Conservation (phyloP, 257 asterid genomes). For the Solanum virginianum region DNA sequence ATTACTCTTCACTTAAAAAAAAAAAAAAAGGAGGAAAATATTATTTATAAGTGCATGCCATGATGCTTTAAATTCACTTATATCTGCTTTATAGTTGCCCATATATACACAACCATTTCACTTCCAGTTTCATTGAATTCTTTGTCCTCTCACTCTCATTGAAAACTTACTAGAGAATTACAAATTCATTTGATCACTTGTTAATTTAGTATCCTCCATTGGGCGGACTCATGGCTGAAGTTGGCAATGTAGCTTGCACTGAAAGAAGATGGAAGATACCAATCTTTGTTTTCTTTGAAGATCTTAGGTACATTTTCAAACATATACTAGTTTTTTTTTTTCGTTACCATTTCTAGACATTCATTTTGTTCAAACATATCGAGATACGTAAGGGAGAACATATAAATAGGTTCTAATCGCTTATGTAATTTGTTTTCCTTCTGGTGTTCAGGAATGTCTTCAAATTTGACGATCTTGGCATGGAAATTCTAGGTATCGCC, state of each 20-base stretch:
- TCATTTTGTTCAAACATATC: neutral
- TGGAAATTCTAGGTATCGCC: constrained; percentile 62
- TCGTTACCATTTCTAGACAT: neutral
- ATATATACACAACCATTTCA: neutral
- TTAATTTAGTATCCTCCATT: neutral
- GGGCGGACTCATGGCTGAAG: constrained; percentile 32
- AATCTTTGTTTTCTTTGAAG: constrained; percentile 52
- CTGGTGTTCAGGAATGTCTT: constrained; percentile 31
- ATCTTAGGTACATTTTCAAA: constrained; percentile 30
- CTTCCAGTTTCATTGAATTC: neutral
- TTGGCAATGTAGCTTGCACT: constrained; percentile 1
- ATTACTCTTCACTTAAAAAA: neutral
- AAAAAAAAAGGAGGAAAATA: neutral
- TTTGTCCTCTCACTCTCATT: neutral
- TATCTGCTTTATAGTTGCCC: neutral
- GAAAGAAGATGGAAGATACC: constrained; percentile 43
- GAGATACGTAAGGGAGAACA: no score
- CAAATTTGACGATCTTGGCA: constrained; percentile 65
- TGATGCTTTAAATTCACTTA: neutral
- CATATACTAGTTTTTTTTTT: neutral
- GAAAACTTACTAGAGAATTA: neutral
- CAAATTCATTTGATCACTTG: neutral
- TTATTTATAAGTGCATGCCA: neutral
- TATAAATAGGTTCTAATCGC: neutral
- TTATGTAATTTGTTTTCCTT: neutral